These are phyloP conservation scores for Arachnomyces sp. DNA, from an alignment of 2,329 filamentous ascomycete species.

Conservation along the genomic window DNA sequence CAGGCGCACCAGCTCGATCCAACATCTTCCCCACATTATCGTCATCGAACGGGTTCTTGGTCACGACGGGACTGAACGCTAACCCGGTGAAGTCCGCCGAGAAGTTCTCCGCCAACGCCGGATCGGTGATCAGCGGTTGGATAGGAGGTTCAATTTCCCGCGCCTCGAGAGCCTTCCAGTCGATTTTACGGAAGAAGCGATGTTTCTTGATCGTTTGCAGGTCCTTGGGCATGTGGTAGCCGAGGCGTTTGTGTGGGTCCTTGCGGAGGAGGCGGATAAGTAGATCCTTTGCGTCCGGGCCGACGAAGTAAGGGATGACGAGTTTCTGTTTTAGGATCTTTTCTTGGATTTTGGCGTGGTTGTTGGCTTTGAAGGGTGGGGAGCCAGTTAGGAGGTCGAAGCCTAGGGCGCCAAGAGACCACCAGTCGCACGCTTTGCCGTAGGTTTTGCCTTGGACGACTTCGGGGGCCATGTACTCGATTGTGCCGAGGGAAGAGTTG, in stretches of 20 bases:
- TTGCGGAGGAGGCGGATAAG: conserved; percentile 85
- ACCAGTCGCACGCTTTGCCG: conserved; percentile 95
- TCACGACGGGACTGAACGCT: conserved; percentile 65
- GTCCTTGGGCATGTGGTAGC: conserved; percentile 82
- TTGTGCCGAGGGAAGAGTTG: conserved; percentile 86
- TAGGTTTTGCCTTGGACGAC: conserved; percentile 83
- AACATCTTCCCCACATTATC: conserved; percentile 12
- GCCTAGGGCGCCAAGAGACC: conserved; percentile 89
- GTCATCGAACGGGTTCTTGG: conserved; percentile 23
- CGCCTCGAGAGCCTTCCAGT: conserved; percentile 80
- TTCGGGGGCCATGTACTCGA: conserved; percentile 99
- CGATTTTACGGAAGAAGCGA: conserved; percentile 92
- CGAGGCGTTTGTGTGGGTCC: conserved; percentile 83
- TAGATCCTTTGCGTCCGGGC: conserved; percentile 86
- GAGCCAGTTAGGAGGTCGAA: conserved; percentile 89
- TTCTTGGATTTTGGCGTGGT: conserved; percentile 90
- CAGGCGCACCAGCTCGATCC: conserved; percentile 13
- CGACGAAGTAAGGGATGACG: conserved; percentile 79
- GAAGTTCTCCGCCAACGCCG: conserved; percentile 95
- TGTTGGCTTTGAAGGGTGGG: conserved; percentile 83
- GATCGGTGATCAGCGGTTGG: conserved; percentile 87
- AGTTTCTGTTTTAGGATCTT: conserved; percentile 94
- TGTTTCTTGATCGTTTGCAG: conserved; percentile 79
- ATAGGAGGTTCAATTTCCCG: conserved; percentile 85
- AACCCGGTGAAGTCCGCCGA: conserved; percentile 83